Conservation (phyloP, 2,329 filamentous ascomycete species). For the Alternaria dauci region DNA sequence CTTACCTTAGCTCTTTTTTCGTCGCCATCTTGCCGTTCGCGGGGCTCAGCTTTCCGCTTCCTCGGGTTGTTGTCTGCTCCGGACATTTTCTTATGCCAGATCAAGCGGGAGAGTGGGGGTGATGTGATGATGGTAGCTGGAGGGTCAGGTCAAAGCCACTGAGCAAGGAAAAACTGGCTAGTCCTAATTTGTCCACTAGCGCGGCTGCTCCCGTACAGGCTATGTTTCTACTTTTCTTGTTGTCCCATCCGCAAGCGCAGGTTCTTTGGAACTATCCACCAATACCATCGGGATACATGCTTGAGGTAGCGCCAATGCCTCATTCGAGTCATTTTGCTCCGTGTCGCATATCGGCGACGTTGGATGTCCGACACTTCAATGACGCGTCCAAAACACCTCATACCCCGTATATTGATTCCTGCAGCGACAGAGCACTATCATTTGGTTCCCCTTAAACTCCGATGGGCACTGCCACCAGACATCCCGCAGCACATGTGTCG, state of each 20-base stretch:
- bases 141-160: constrained; percentile 6
- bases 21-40: constrained; percentile 31
- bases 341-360: constrained; percentile 12
- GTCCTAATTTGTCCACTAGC: constrained; percentile 15
- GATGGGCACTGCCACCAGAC: not conserved
- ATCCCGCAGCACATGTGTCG: constrained; percentile 7
- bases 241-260: constrained; percentile 5
- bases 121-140: constrained; percentile 8
- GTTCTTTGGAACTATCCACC: constrained; percentile 4
- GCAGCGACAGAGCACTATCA: not conserved
- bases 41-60: constrained; percentile 51
- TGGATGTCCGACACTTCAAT: constrained; percentile 2
- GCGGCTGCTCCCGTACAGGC: constrained; percentile 10
- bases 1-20: constrained; percentile 53
- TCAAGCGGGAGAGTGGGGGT: constrained; percentile 6
- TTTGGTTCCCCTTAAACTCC: constrained; percentile 2
- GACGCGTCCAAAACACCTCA: constrained; percentile 8
- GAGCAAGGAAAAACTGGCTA: constrained; percentile 16
- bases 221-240: not conserved
- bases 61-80: constrained; percentile 31
- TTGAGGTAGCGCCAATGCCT: not conserved
- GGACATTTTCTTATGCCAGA: not conserved
- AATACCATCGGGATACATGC: not conserved
- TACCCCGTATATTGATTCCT: constrained; percentile 4
- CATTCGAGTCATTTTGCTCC: not conserved